These are phyloP conservation scores for Hansenula anomala DNA, from an alignment of 1,139 yeast species.

Conservation along the genomic window DNA sequence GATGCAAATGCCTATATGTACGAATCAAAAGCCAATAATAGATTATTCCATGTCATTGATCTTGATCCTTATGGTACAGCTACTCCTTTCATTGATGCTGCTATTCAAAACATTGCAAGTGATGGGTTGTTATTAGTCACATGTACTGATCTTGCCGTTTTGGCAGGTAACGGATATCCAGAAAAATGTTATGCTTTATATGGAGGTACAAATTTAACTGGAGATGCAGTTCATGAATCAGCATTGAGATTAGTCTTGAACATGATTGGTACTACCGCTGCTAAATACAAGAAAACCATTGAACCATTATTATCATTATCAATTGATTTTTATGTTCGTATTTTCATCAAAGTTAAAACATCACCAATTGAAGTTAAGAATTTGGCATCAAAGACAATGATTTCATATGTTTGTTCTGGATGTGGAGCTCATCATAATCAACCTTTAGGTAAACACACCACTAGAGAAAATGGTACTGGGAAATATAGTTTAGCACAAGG, in stretches of 20 bases:
- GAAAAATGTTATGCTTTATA: constrained; percentile 93
- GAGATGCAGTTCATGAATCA: constrained; percentile 88
- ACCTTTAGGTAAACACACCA: constrained; percentile 61
- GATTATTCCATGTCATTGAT: constrained; percentile 76
- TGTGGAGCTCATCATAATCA: constrained; percentile 75
- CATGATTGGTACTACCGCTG: constrained; percentile 77
- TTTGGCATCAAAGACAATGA: constrained; percentile 67
- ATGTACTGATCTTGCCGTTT: constrained; percentile 92
- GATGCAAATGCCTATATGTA: constrained; percentile 89
- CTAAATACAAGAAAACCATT: constrained; percentile 78
- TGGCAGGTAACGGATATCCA: constrained; percentile 95
- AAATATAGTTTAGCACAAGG: constrained; percentile 57
- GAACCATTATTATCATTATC: constrained; percentile 84
- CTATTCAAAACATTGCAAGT: constrained; percentile 73
- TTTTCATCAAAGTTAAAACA: constrained; percentile 70
- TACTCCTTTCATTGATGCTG: constrained; percentile 89
- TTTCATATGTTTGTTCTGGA: constrained; percentile 81
- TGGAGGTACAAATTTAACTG: constrained; percentile 84
- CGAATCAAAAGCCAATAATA: constrained; percentile 35
- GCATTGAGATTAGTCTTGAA: constrained; percentile 82
- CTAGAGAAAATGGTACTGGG: constrained; percentile 31
- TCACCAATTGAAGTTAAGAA: constrained; percentile 81
- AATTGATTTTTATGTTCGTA: constrained; percentile 88
- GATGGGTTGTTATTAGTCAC: constrained; percentile 86
- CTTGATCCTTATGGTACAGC: constrained; percentile 98